Percentiles rank a stretch among this genome's conserved stretches.
phyloP scores from a whole-genome alignment of 805 yeast species.

The Kluyveromyces nonfermentans region DNA sequence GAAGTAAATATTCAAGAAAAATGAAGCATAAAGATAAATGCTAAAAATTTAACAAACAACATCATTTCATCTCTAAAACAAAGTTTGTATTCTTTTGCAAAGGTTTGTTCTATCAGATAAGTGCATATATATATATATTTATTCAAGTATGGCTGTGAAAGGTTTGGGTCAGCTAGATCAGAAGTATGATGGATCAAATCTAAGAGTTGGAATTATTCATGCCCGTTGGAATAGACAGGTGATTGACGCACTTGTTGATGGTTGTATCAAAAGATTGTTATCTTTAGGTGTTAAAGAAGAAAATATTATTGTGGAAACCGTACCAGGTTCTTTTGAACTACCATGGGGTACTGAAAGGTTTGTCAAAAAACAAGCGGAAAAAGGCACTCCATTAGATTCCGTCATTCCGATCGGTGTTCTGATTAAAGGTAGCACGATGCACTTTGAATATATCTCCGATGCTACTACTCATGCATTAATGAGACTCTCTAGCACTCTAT shows the following conservation, averaged over 20 bases:
- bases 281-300: conserved; percentile 64
- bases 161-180: conserved; percentile 73
- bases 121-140: no score
- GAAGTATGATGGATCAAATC: conserved; percentile 53
- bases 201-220: conserved; percentile 80
- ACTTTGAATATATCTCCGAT: conserved; percentile 94
- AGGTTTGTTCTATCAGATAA: no score
- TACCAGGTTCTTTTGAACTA: conserved; percentile 92
- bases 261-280: conserved; percentile 53
- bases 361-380: conserved; percentile 34
- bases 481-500: conserved; percentile 61
- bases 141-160: conserved; percentile 52
- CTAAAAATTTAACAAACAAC: no score
- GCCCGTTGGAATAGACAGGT: conserved; percentile 89
- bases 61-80: no score
- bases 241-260: conserved; percentile 70
- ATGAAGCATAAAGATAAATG: no score
- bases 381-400: conserved; percentile 58
- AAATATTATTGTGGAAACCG: conserved; percentile 72
- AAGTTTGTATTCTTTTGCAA: not conserved
- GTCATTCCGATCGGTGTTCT: conserved; percentile 89
- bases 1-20: no score
- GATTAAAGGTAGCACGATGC: conserved; percentile 96
- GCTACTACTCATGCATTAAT: conserved; percentile 77
- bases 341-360: conserved; percentile 68